Conservation (phyloP, 129 eudicot species). For the Flaveria linearis region DNA sequence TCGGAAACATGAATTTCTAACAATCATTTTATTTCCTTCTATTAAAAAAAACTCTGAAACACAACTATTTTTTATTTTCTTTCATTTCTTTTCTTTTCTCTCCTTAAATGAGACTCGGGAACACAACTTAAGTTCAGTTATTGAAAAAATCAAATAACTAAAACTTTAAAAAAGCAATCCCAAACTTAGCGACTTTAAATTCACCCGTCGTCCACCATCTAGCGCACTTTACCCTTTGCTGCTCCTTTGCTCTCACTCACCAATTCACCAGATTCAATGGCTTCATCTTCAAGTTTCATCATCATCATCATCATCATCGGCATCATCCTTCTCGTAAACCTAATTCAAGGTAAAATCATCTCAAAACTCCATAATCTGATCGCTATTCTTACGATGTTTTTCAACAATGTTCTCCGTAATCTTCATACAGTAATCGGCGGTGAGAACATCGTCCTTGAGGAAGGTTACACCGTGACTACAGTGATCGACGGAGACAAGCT, state of each 20-base stretch:
- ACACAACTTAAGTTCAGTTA: no score
- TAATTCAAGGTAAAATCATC: constrained; percentile 22
- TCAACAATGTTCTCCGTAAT: background rate
- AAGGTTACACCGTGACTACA: constrained; percentile 74
- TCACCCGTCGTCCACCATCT: no score
- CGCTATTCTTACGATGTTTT: background rate
- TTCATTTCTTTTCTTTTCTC: no score
- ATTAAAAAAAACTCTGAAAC: no score
- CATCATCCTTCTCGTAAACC: constrained; percentile 35
- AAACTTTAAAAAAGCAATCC: no score
- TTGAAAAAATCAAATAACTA: no score
- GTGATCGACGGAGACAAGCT: constrained; percentile 68
- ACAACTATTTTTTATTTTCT: no score
- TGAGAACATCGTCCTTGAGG: constrained; percentile 43
- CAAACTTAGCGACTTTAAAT: no score
- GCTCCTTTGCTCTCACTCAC: constrained; percentile 17
- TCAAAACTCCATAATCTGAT: background rate
- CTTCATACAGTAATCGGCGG: constrained; percentile 31
- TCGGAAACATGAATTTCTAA: no score
- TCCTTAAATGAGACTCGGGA: no score
- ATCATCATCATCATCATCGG: constrained; percentile 27
- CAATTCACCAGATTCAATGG: constrained; percentile 31
- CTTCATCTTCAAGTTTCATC: constrained; percentile 19
- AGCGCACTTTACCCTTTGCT: constrained; percentile 16
- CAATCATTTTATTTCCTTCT: no score